Base-by-base conservation (phyloP, 345 rosid genomes). In the Camelina sativa region DNA sequence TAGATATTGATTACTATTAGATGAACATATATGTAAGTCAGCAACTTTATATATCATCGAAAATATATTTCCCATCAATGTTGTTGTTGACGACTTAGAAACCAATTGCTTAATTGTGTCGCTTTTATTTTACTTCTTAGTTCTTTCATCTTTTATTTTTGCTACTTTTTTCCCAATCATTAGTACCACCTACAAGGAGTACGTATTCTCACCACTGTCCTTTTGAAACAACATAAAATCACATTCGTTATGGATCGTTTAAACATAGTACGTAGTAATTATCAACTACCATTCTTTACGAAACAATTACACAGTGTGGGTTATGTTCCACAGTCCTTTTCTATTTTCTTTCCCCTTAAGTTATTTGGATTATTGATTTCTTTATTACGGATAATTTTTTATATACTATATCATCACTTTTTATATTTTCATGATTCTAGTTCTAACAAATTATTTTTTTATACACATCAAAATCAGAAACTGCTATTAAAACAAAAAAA, bases 401-500 rank as follows among this genome's bases (percentile, higher is more conserved):
- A 2, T 25, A 23, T 38, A 51, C n/a, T 20, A 20, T 7, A 38
- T 43, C 40, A 61, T 17, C 61, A 60, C n/a, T 61, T 51, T 52
- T 50, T 50, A 8, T 34, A 6, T 55, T 55, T 65, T 57, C 78
- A 47, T 46, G 66, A 74, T 57, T 32, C 4, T 35, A 37, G 78
- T 74, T 48, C 53, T 23, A 74, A 37, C 72, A 37, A 57, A 40
- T 58, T 47, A 65, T 50, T 67, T 16, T 19, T 51, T 48, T 66
- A 74, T 65, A 65, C 57, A 67, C 73, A 67, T 50, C 43, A 66
- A 66, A 74, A 66, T 50, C 23, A 65, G 43, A 62, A 67, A 75
- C 30, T 4, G 51, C 78, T 48, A 58, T 16, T 7, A 54, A 7
- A 46, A 54, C 8, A 47, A 17, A 41, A 19, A 11, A 19, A 30